Evolutionary conservation across 2,329 filamentous ascomycete genomes (phyloP), one percentile per base, ranked within the genome.

Genomic region (Xylariaceae sp.): DNA sequence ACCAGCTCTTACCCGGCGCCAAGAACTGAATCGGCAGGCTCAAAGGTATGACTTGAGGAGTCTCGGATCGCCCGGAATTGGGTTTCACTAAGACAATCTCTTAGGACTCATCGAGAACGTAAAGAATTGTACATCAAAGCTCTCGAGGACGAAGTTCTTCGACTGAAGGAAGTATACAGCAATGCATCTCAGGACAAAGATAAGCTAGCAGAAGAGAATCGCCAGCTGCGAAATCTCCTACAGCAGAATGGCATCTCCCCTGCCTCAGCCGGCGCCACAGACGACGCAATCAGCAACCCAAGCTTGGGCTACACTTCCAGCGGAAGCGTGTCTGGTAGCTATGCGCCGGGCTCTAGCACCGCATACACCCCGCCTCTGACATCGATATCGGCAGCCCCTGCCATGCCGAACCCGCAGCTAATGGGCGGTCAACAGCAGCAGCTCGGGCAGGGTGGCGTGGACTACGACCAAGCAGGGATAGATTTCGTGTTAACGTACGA

Each of bases 41-140:
- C 93, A 97, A 66, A 85, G 90, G 90, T 94, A 79, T 54, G 66
- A 34, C 17, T 22, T 30, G 38, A 37, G 11, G 32, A 19, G 16
- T 32, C 3, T 36, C 41, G 26, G 15, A 31, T 22, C 13, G 32
- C 17, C 15, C 34, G 34, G 22, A 16, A 29, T 36, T 2, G 35
- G 4, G 24, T 34, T 7, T 50, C 42, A 52, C 37, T 32, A 19
- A 37, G 36, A 18, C 43, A 38, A 7, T 13, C 2, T 33, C 43
- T 41, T 60, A 95, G 93, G 60, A 97, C 93, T 15, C 93, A 98
- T 65, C 89, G 93, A 42, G 93, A 97, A 68, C 82, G 93, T 52
- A 97, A 97, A 64, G 93, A 97, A 66, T 78, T 89, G 55, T 97
- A 97, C 64, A 94, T 96, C 71, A 94, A 94, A 64, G 82, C 87